Evolutionary conservation across 805 yeast species (phyloP).

Genomic region (Tetrapisispora nanseiensis): DNA sequence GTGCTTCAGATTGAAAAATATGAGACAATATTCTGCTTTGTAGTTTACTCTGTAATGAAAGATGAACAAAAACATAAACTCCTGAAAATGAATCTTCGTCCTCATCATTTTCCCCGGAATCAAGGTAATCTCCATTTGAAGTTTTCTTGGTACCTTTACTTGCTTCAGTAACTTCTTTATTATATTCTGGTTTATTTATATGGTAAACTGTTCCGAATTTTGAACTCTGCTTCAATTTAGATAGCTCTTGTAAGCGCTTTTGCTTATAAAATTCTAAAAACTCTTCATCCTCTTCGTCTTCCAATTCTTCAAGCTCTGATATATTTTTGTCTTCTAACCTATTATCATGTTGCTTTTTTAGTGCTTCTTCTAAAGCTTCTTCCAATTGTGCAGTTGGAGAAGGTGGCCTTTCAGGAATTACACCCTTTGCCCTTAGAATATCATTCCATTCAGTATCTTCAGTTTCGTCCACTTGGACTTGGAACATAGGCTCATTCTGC

Average conservation of each 20-base stretch:
- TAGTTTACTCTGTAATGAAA: conserved; percentile 55
- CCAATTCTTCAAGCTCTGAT: conserved; percentile 77
- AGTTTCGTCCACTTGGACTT: conserved; percentile 82
- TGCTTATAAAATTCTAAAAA: conserved; percentile 69
- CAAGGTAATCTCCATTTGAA: conserved; percentile 1
- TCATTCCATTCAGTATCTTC: conserved; percentile 99
- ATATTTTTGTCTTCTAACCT: conserved; percentile 67
- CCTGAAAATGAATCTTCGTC: conserved; percentile 20
- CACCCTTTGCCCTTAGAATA: conserved; percentile 78
- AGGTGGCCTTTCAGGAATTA: conserved; percentile 85
- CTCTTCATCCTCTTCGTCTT: conserved; percentile 90
- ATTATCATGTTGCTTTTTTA: conserved; percentile 69
- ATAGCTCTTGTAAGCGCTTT: conserved; percentile 68
- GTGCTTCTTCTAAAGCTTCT: conserved; percentile 77
- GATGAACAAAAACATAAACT: conserved; percentile 63
- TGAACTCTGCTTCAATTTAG: conserved; percentile 43
- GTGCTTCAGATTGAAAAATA: conserved; percentile 49
- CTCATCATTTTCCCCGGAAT: conserved; percentile 2
- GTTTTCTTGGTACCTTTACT: conserved; percentile 33
- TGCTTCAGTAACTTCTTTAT: conserved; percentile 74
- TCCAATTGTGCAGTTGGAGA: conserved; percentile 83
- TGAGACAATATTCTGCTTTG: conserved; percentile 66
- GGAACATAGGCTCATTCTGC: conserved; percentile 48
- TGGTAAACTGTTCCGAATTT: conserved; percentile 71
- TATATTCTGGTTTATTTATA: conserved; percentile 81